phyloP scores from a whole-genome alignment of 805 yeast species.

The Candida krabiensis region DNA sequence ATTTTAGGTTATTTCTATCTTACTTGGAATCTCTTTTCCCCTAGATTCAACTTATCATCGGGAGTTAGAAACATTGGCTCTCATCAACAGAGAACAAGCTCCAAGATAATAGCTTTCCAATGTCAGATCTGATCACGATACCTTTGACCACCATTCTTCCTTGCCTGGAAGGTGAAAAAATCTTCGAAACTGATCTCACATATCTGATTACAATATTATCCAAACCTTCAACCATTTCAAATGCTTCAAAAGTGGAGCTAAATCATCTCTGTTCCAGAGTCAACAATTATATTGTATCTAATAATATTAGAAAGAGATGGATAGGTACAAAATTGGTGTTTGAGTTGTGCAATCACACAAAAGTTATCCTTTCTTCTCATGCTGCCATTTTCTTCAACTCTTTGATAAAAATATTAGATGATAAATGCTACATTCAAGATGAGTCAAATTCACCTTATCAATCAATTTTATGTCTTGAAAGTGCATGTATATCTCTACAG shows the following conservation, averaged over 20 bases:
- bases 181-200: conserved; percentile 23
- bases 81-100: too few species aligned
- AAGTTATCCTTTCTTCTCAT: conserved; percentile 39
- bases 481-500: conserved; percentile 41
- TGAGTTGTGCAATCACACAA: conserved; percentile 39
- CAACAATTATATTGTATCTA: conserved; percentile 44
- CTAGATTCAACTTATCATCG: too few species aligned
- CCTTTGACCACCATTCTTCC: conserved; percentile 29
- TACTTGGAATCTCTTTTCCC: too few species aligned
- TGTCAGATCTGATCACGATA: conserved; percentile 5
- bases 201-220: conserved; percentile 25
- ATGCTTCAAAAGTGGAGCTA: conserved; percentile 49
- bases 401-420: conserved; percentile 41
- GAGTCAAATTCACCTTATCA: conserved; percentile 28
- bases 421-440: conserved; percentile 36
- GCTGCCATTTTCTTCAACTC: conserved; percentile 41
- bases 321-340: conserved; percentile 54
- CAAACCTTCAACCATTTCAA: conserved; percentile 32
- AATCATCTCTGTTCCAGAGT: conserved; percentile 49
- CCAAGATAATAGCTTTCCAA: too few species aligned
- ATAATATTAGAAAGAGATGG: conserved; percentile 51
- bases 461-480: conserved; percentile 30
- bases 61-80: too few species aligned
- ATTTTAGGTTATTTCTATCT: too few species aligned
- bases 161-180: conserved; percentile 24